Evolutionary conservation across 805 yeast genomes (phyloP).

Genomic region (Cephaloascus albidus): DNA sequence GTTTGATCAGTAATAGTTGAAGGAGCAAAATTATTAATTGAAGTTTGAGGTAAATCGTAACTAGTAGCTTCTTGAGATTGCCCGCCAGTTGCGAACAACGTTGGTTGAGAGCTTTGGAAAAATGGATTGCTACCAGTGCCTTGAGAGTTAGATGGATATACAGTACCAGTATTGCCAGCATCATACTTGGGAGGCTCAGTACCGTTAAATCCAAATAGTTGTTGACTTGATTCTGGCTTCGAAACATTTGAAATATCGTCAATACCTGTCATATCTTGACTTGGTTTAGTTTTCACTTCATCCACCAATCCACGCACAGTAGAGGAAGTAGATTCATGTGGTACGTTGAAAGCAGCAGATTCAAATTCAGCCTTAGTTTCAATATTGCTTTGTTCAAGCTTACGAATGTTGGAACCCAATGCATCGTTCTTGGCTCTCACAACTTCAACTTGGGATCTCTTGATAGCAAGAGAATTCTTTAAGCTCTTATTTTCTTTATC

Average conservation of each 20-base stretch:
- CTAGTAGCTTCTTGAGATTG: neutral
- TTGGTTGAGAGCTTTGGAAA: neutral
- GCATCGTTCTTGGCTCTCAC: conserved; percentile 40
- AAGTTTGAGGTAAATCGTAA: conserved; percentile 1
- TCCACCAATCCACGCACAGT: conserved; percentile 11
- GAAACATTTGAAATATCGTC: neutral
- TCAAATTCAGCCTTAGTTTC: conserved; percentile 13
- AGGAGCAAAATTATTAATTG: conserved; percentile 1
- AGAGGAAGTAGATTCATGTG: neutral
- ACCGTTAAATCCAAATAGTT: too few species aligned
- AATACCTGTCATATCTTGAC: conserved; percentile 18
- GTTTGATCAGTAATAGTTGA: conserved; percentile 3
- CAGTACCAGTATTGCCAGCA: neutral
- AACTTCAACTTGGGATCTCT: conserved; percentile 60
- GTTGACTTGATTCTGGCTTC: neutral
- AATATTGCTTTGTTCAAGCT: conserved; percentile 10
- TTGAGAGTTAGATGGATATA: neutral
- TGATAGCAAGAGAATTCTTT: conserved; percentile 53
- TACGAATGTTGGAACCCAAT: conserved; percentile 17
- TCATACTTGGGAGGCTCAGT: neutral
- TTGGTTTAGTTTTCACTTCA: conserved; percentile 17
- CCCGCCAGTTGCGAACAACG: conserved; percentile 5
- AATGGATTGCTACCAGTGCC: conserved; percentile 1
- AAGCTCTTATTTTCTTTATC: conserved; percentile 52
- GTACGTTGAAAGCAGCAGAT: conserved; percentile 4